These are phyloP conservation scores for Penicillium sp. DNA, from an alignment of 2,329 filamentous ascomycete genomes.

Conservation along the genomic window DNA sequence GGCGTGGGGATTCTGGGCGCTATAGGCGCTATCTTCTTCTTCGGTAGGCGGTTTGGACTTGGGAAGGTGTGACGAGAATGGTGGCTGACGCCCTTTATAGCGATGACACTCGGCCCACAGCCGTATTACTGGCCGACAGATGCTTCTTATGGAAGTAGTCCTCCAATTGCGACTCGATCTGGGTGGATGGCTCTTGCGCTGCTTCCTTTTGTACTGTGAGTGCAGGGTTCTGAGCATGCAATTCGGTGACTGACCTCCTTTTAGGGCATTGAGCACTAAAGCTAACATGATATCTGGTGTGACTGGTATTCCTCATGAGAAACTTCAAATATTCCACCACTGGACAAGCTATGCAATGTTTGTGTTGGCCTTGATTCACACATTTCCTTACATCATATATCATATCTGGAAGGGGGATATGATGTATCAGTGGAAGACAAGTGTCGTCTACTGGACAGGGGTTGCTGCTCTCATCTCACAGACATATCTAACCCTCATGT, in stretches of 20 bases:
- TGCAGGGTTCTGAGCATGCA: neutral
- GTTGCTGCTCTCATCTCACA: conserved; percentile 56
- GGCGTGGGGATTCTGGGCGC: conserved; percentile 46
- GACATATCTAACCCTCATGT: conserved; percentile 57
- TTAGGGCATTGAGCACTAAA: conserved; percentile 53
- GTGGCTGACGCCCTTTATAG: conserved; percentile 21
- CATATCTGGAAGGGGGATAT: conserved; percentile 53
- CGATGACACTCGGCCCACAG: conserved; percentile 50
- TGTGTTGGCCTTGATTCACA: conserved; percentile 57
- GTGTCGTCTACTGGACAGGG: conserved; percentile 56
- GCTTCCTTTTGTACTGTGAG: conserved; percentile 53
- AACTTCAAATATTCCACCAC: conserved; percentile 55
- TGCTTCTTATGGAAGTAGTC: conserved; percentile 51
- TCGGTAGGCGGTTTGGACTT: conserved; percentile 33
- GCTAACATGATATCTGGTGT: conserved; percentile 56
- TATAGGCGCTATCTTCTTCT: conserved; percentile 49
- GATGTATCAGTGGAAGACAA: conserved; percentile 47
- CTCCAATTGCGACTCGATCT: conserved; percentile 54
- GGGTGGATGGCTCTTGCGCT: conserved; percentile 56
- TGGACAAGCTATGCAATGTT: conserved; percentile 59
- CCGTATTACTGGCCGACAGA: conserved; percentile 59
- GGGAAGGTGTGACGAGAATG: neutral
- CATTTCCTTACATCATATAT: conserved; percentile 60
- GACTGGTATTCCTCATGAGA: conserved; percentile 59
- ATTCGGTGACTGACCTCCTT: conserved; percentile 7